Conservation (phyloP, 2,329 filamentous ascomycete species). For the Cyclaneusma minus region DNA sequence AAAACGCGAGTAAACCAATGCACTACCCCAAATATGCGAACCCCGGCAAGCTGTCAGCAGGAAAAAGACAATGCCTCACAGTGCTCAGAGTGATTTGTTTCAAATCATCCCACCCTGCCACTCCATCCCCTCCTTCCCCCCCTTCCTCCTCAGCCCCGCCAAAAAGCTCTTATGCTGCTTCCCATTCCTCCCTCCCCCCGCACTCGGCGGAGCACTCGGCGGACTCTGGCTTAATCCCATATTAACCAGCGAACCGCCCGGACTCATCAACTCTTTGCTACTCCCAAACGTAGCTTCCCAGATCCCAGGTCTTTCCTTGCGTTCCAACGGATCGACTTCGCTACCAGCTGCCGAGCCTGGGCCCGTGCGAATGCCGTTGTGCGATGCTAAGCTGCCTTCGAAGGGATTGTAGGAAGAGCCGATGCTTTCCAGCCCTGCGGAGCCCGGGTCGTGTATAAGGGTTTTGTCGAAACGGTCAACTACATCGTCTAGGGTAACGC, state of each 20-base stretch:
- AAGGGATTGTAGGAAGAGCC: constrained; percentile 1
- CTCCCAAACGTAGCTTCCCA: constrained; percentile 18
- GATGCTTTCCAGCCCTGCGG: constrained; percentile 2
- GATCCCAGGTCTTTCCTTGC: constrained; percentile 15
- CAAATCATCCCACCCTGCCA: constrained; percentile 4
- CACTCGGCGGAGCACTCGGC: constrained; percentile 11
- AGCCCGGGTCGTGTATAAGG: constrained; percentile 1
- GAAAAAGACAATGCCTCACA: too few species aligned
- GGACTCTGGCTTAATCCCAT: constrained; percentile 1
- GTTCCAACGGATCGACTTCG: constrained; percentile 6
- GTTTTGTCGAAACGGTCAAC: constrained; percentile 10
- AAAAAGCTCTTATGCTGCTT: constrained; percentile 15
- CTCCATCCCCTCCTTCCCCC: constrained; percentile 7
- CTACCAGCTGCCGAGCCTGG: constrained; percentile 14
- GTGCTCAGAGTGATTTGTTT: too few species aligned
- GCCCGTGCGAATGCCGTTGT: constrained; percentile 2
- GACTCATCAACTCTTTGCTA: constrained; percentile 9
- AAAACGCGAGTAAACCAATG: too few species aligned
- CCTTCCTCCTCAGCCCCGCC: constrained; percentile 11
- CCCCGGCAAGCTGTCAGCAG: too few species aligned
- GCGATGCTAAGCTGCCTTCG: constrained; percentile 3
- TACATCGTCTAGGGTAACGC: constrained; percentile 15
- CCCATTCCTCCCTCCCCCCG: constrained; percentile 13
- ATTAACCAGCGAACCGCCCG: constrained; percentile 5
- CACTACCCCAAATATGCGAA: too few species aligned